Evolutionary conservation across 495 filamentous ascomycete species (phyloP).

Genomic region (Mycothermus thermophilus): DNA sequence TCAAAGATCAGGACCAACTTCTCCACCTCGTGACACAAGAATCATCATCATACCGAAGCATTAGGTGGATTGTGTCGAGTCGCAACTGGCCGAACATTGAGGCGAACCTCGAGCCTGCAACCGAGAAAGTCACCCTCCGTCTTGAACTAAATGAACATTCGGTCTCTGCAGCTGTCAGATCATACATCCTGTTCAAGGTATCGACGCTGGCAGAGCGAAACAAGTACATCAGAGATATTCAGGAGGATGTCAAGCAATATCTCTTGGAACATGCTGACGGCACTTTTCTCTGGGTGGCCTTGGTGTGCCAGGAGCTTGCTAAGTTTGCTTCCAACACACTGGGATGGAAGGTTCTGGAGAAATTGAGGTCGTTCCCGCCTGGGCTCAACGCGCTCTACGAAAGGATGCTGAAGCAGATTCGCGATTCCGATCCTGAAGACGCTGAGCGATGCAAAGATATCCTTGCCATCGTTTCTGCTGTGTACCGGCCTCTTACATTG

Average conservation of each 20-base stretch:
- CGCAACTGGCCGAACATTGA: slow-evolving; percentile 10
- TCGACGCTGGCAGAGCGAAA: too few species aligned
- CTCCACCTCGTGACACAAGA: slow-evolving; percentile 20
- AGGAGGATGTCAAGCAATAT: too few species aligned
- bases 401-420: neutral
- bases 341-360: too few species aligned
- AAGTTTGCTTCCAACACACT: too few species aligned
- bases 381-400: too few species aligned
- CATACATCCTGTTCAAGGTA: too few species aligned
- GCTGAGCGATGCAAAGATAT: slow-evolving; percentile 5
- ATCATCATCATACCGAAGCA: slow-evolving; percentile 7
- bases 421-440: neutral
- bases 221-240: too few species aligned
- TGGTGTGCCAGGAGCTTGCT: too few species aligned
- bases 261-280: too few species aligned
- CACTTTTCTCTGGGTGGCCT: too few species aligned
- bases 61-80: slow-evolving; percentile 18
- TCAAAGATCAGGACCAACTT: slow-evolving; percentile 12
- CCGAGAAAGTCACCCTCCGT: slow-evolving; percentile 2
- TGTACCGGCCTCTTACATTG: slow-evolving; percentile 10
- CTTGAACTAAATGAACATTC: slow-evolving; percentile 9
- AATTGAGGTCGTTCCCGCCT: too few species aligned
- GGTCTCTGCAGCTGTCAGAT: too few species aligned
- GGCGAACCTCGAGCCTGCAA: neutral
- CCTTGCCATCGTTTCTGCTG: slow-evolving; percentile 2